Evolutionary conservation across 306 rosid genomes (phyloP).

Genomic region (Potentilla sterilis): DNA sequence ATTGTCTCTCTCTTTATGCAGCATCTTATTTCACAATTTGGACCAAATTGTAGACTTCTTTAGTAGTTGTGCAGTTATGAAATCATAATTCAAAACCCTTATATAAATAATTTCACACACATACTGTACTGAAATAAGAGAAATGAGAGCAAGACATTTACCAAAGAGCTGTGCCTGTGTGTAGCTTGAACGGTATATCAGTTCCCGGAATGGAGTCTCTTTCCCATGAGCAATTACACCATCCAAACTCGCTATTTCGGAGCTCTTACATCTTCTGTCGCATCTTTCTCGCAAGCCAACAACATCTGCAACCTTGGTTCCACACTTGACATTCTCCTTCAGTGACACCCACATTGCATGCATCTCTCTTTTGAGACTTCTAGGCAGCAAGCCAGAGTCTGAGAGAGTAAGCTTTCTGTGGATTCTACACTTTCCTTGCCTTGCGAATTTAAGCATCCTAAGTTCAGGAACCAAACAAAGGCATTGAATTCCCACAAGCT

Average conservation of each 20-base stretch:
- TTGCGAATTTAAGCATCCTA: neutral
- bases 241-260: conserved; percentile 25
- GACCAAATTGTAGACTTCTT: neutral
- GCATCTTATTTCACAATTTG: neutral
- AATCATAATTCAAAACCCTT: neutral
- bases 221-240: conserved; percentile 18
- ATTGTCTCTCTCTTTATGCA: neutral
- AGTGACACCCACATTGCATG: conserved; percentile 53
- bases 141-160: conserved; percentile 23
- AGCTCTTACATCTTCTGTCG: conserved; percentile 21
- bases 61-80: neutral
- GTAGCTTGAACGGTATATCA: conserved; percentile 30
- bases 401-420: neutral
- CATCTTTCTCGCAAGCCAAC: conserved; percentile 29
- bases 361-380: conserved; percentile 40
- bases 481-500: neutral
- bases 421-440: neutral
- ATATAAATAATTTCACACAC: neutral
- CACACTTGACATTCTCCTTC: conserved; percentile 60
- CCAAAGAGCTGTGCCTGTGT: conserved; percentile 45
- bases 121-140: neutral
- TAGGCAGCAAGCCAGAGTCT: neutral
- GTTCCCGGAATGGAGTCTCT: conserved; percentile 32
- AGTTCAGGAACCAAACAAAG: neutral
- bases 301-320: conserved; percentile 50